These are phyloP conservation scores for Thielaviopsis euricoi DNA, from an alignment of 2,329 filamentous ascomycete species.

Conservation along the genomic window DNA sequence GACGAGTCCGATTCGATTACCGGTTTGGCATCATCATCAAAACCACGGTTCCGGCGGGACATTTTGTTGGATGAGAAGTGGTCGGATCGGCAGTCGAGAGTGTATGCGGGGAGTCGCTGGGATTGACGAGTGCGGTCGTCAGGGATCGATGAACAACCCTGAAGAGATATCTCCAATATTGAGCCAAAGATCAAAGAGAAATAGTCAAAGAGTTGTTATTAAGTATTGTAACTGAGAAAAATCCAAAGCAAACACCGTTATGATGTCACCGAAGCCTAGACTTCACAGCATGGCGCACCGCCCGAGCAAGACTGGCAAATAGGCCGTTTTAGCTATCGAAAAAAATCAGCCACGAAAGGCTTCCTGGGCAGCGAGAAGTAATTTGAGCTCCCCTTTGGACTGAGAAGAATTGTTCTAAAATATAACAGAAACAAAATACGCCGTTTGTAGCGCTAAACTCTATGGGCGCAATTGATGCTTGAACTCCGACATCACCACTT, in stretches of 20 bases:
- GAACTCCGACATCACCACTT: background rate
- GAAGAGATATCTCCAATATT: background rate
- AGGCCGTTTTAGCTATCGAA: background rate
- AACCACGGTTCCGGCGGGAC: background rate
- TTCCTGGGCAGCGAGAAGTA: background rate
- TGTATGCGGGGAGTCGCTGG: background rate
- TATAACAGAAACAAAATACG: background rate
- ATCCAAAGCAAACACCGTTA: background rate
- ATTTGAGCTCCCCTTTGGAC: too few relatives aligned
- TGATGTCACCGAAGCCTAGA: background rate
- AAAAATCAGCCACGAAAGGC: background rate
- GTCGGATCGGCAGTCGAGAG: background rate
- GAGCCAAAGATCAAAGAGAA: background rate
- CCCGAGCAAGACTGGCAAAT: background rate
- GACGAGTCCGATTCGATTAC: background rate
- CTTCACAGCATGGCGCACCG: background rate
- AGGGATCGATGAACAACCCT: background rate
- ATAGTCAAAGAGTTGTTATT: background rate
- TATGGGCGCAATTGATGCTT: background rate
- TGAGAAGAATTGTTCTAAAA: background rate
- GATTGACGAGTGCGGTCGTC: background rate
- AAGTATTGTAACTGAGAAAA: background rate
- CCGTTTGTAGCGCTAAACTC: background rate
- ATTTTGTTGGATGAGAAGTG: background rate
- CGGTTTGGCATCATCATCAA: conserved; percentile 10